Base-by-base conservation (phyloP, 441 rosid genomes). In the Macaranga tanarius region DNA sequence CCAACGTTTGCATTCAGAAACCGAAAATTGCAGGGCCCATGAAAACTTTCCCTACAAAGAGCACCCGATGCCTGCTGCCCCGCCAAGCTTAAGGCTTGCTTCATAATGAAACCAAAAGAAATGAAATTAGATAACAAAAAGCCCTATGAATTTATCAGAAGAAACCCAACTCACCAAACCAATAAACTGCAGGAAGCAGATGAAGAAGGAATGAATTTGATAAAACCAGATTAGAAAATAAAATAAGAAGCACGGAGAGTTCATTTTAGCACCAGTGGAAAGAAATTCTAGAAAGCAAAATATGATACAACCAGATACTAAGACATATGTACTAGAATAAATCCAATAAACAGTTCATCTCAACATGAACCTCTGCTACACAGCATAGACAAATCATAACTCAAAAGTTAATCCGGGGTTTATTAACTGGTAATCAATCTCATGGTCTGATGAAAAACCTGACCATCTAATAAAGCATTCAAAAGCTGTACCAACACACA, bases 381-480 rank as follows among this genome's bases (percentile, higher is more conserved):
- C 50, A 70, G 58, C 47, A 73, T n/a, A 52, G 38, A 56, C 75
- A 77, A 67, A 52, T 73, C 79, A 67, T 48, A 67, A 70, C 61
- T 61, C 74, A 45, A 65, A 57, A 42, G 60, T 73, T 31, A 75
- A 74, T 67, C 50, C 22, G 76, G 42, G 23, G 60, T 76, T 80
- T 81, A 84, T 80, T 82, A 79, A 69, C 69, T 71, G 45, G 52
- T 22, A 80, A 71, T 60, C 79, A 73, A 77, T 77, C 68, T 66
- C 79, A 58, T 22, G 50, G 69, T 67, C 71, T 34, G 63, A 75
- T 19, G 64, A 70, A 75, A 72, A 76, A 79, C 69, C 81, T 52
- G 34, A 62, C 23, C 15, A 75, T 66, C 86, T 72, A 73, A 51
- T 54, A 52, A 42, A 65, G 68, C 56, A 65, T 59, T 71, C 73